Evolutionary conservation across 495 filamentous ascomycete species (phyloP), one percentile per base, ranked within the genome.

Genomic region (Halenospora varia): DNA sequence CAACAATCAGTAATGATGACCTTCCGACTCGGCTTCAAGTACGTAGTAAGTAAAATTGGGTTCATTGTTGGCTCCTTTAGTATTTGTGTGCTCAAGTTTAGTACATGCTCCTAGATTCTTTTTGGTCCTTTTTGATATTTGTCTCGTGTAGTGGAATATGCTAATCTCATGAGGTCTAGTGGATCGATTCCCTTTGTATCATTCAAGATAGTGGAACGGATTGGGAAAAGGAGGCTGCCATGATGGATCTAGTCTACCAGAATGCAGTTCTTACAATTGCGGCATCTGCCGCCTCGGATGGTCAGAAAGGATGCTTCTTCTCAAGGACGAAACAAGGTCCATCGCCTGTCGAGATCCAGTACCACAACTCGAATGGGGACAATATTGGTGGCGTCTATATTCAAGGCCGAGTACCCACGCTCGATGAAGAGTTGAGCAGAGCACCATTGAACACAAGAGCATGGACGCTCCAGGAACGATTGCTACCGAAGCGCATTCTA

Each of bases 121-220:
- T n/a, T n/a, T n/a, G n/a, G n/a, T n/a, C n/a, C n/a, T n/a, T n/a
- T n/a, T n/a, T n/a, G n/a, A n/a, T n/a, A n/a, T n/a, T n/a, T n/a
- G n/a, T n/a, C 65, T 40, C 41, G 55, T n/a, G n/a, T n/a, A n/a
- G n/a, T n/a, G n/a, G n/a, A n/a, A n/a, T n/a, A n/a, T n/a, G n/a
- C n/a, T n/a, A n/a, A n/a, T n/a, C n/a, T n/a, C n/a, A n/a, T n/a
- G n/a, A n/a, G n/a, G n/a, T 66, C 17, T 51, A 17, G 72, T 72
- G 70, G 70, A 72, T 72, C 48, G 29, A 35, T 35, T 35, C 29
- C 13, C 13, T 35, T 6, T 35, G 68, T 69, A 48, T 62, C 64
- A 20, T 62, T 68, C 55, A 57, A 44, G 55, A 51, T 13, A 22
- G 19, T 1, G 39, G 2, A 8, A 51, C 56, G 11, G 64, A 68